phyloP scores from a whole-genome alignment of 2,329 filamentous ascomycete genomes.

The Fusarium keratoplasticum region DNA sequence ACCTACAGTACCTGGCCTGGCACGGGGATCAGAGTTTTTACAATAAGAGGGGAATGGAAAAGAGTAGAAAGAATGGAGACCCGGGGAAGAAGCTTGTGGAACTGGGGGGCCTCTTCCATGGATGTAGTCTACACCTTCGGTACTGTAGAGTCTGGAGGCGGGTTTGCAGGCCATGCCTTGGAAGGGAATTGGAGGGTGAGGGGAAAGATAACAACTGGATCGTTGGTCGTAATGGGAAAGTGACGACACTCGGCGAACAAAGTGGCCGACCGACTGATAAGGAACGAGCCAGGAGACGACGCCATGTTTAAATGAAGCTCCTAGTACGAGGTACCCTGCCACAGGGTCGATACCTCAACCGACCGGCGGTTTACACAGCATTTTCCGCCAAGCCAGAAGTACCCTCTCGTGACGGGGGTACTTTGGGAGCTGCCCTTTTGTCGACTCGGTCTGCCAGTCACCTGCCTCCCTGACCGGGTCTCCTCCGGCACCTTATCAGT shows the following conservation, averaged over 20 bases:
- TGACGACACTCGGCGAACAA: conserved; percentile 19
- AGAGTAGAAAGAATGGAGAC: conserved; percentile 37
- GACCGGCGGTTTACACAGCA: not conserved
- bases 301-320: conserved; percentile 34
- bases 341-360: conserved; percentile 21
- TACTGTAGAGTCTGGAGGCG: not conserved
- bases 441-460: conserved; percentile 35
- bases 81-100: conserved; percentile 36
- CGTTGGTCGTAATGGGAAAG: conserved; percentile 36
- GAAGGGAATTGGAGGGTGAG: conserved; percentile 27
- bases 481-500: conserved; percentile 44
- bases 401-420: conserved; percentile 23
- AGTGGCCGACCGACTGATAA: conserved; percentile 43
- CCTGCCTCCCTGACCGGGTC: conserved; percentile 33
- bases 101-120: conserved; percentile 15
- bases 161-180: not conserved
- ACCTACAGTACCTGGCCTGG: not conserved
- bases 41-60: conserved; percentile 23
- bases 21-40: conserved; percentile 5
- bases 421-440: conserved; percentile 32
- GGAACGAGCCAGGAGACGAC: conserved; percentile 28
- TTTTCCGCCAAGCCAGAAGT: conserved; percentile 21
- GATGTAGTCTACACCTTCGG: conserved; percentile 13
- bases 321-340: conserved; percentile 23
- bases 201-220: conserved; percentile 38